These are phyloP conservation scores for Aspergillus coremiiformis DNA, from an alignment of 495 filamentous ascomycete species.

Conservation along the genomic window DNA sequence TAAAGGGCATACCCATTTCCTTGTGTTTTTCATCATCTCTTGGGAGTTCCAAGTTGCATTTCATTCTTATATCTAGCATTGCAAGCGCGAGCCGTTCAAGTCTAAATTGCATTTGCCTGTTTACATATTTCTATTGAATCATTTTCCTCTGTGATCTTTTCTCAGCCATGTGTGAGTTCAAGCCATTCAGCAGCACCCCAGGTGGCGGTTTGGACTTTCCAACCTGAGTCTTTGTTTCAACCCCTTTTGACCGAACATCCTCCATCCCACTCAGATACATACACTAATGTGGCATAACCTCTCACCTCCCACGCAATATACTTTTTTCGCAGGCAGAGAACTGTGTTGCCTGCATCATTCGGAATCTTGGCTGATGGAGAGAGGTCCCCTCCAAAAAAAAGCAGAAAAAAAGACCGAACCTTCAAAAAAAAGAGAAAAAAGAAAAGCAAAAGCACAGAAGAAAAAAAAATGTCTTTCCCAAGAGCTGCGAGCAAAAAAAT, in stretches of 20 bases:
- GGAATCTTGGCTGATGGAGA: constrained; percentile 16
- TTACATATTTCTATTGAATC: constrained; percentile 14
- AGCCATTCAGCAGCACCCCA: constrained; percentile 2
- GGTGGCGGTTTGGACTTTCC: constrained; percentile 4
- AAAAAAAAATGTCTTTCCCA: constrained; percentile 4
- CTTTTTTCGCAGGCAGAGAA: not conserved
- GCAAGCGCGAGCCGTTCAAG: constrained; percentile 44
- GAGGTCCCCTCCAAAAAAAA: constrained; percentile 19
- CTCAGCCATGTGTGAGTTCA: constrained; percentile 5
- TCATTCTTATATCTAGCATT: constrained; percentile 41
- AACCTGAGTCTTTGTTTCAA: constrained; percentile 7
- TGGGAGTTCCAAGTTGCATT: constrained; percentile 36
- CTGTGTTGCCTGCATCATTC: not conserved
- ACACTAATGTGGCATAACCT: constrained; percentile 34
- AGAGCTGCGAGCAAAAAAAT: constrained; percentile 1
- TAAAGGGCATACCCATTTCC: constrained; percentile 43
- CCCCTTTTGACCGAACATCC: constrained; percentile 7
- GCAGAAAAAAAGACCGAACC: constrained; percentile 13
- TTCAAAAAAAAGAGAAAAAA: constrained; percentile 11
- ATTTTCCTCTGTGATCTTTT: constrained; percentile 2
- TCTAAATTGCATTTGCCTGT: constrained; percentile 32
- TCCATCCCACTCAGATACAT: constrained; percentile 11
- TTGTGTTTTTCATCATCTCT: constrained; percentile 25
- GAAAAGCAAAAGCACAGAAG: constrained; percentile 2
- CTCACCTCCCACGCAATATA: constrained; percentile 3